Evolutionary conservation across 2,329 filamentous ascomycete genomes (phyloP).

Genomic region (Lecanosticta acicola): DNA sequence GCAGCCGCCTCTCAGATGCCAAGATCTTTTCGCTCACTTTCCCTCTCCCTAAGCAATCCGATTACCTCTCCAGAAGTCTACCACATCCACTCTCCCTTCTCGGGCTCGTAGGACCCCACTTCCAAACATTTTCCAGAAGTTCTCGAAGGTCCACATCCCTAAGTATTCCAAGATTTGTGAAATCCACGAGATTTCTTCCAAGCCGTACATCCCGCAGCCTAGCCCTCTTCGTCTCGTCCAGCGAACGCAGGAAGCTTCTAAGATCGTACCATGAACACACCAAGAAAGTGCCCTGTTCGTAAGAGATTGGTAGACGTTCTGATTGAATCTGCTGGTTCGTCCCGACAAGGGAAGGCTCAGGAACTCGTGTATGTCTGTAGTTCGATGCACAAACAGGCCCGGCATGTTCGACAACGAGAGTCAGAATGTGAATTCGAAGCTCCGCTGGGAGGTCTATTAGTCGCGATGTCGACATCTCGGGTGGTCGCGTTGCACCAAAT

Average conservation of each 20-base stretch:
- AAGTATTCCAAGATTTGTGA: background rate
- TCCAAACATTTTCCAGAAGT: background rate
- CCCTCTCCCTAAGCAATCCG: too few relatives aligned
- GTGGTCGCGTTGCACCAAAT: background rate
- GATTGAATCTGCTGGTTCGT: background rate
- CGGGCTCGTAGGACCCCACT: background rate
- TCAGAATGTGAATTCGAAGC: background rate
- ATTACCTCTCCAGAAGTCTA: too few relatives aligned
- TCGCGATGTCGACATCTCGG: background rate
- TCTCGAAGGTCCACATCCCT: too few relatives aligned
- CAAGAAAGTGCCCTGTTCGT: background rate
- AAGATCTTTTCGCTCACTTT: too few relatives aligned
- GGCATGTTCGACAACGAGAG: background rate
- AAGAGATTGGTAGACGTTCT: background rate
- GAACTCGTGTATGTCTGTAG: background rate
- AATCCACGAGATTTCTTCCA: background rate
- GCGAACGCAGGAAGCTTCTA: background rate
- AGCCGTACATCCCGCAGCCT: background rate
- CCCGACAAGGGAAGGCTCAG: background rate
- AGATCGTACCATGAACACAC: background rate
- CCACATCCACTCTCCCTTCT: background rate
- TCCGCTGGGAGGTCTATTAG: background rate
- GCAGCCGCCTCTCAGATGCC: too few relatives aligned
- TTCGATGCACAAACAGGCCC: background rate
- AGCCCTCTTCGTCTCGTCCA: background rate